A percentile compares a stretch with the other conserved stretches of the same genome.
phyloP scores from a whole-genome alignment of 768 basidiomycete genomes.

The Coprinopsis strossmayeri region DNA sequence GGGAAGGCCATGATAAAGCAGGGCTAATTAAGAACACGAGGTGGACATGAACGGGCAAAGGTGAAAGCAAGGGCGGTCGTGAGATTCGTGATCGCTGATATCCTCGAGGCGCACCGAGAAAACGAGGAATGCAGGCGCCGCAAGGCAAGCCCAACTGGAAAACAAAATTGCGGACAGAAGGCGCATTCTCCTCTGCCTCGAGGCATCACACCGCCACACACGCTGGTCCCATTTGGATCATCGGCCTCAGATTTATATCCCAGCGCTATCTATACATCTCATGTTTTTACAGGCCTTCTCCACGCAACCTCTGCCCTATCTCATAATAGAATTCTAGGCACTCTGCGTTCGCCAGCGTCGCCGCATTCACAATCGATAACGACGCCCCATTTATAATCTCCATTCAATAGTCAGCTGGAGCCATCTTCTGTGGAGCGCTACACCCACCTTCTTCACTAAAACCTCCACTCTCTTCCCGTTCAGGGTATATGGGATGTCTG shows the following conservation, averaged over 20 bases:
- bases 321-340: slow-evolving; percentile 57
- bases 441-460: slow-evolving; percentile 61
- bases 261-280: background rate
- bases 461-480: slow-evolving; percentile 82
- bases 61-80: slow-evolving; percentile 11
- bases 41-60: slow-evolving; percentile 31
- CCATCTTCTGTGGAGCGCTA: slow-evolving; percentile 1
- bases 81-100: slow-evolving; percentile 9
- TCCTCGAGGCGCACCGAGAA: slow-evolving; percentile 6
- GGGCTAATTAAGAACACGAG: slow-evolving; percentile 35
- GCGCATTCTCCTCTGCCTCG: slow-evolving; percentile 21
- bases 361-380: slow-evolving; percentile 59
- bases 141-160: slow-evolving; percentile 14
- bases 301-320: slow-evolving; percentile 44
- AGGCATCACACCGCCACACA: slow-evolving; percentile 20
- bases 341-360: slow-evolving; percentile 69
- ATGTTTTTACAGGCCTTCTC: slow-evolving; percentile 27
- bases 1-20: slow-evolving; percentile 39
- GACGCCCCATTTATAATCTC: slow-evolving; percentile 77
- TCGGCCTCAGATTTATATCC: background rate
- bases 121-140: slow-evolving; percentile 7
- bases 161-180: slow-evolving; percentile 18
- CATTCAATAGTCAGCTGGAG: slow-evolving; percentile 12
- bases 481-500: slow-evolving; percentile 72
- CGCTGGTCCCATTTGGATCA: slow-evolving; percentile 10